phyloP scores from a whole-genome alignment of 2,329 filamentous ascomycete genomes.

The Berkeleyomyces rouxiae region DNA sequence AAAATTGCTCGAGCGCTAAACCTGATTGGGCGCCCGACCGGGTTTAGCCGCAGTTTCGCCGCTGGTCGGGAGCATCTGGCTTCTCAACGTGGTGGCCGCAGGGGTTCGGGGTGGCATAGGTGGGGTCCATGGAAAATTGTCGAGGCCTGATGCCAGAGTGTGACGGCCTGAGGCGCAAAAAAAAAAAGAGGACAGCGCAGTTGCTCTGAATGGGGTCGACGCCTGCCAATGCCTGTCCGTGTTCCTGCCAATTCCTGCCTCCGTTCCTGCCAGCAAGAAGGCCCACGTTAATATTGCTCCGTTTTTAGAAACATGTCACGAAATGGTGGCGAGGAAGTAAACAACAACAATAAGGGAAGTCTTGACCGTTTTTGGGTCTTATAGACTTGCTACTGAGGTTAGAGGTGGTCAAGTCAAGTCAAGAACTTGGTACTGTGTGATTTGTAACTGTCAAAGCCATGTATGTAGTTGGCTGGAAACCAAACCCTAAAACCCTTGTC shows the following conservation, averaged over 20 bases:
- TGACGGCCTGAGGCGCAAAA: conserved; percentile 12
- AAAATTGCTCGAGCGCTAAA: conserved; percentile 15
- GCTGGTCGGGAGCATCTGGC: conserved; percentile 13
- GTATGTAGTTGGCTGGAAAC: no score
- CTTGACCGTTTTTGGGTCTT: no score
- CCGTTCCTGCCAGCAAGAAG: background rate
- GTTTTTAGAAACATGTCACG: background rate
- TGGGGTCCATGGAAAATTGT: conserved; percentile 13
- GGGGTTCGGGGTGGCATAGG: conserved; percentile 10
- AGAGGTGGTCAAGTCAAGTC: no score
- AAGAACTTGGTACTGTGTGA: no score
- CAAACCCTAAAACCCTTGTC: no score
- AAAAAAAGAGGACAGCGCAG: background rate
- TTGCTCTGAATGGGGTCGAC: background rate
- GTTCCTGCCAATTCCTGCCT: background rate
- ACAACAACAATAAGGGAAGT: no score
- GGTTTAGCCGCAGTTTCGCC: conserved; percentile 15
- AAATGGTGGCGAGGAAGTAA: no score
- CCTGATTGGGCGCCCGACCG: conserved; percentile 13
- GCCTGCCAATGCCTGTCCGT: background rate
- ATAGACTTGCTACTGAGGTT: no score
- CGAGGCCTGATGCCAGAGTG: conserved; percentile 9
- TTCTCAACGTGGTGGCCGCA: conserved; percentile 7
- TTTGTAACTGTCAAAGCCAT: no score
- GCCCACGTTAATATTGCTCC: background rate